phyloP scores from a whole-genome alignment of 208 protist genomes.

The Eutreptiella sp. region DNA sequence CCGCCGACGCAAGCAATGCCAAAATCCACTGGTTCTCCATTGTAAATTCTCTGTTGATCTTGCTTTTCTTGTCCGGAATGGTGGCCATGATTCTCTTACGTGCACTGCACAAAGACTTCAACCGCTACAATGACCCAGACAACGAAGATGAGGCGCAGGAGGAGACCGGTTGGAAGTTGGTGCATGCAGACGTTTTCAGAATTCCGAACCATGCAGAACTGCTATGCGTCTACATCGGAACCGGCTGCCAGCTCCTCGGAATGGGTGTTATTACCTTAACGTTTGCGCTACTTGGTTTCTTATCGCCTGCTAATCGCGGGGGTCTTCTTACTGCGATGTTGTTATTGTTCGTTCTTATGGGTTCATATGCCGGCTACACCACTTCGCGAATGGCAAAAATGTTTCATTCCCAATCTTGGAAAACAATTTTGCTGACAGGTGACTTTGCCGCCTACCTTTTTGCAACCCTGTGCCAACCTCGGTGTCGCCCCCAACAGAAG shows the following conservation, averaged over 20 bases:
- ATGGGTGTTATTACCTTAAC: constrained; percentile 45
- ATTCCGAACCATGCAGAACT: constrained; percentile 45
- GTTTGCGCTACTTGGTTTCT: constrained; percentile 70
- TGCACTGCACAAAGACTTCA: constrained; percentile 90
- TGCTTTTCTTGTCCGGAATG: constrained; percentile 87
- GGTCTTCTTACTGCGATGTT: constrained; percentile 25
- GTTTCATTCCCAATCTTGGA: constrained; percentile 30
- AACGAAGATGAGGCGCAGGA: constrained; percentile 11
- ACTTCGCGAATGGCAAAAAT: constrained; percentile 19
- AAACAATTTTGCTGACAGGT: constrained; percentile 28
- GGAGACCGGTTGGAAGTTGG: constrained; percentile 85
- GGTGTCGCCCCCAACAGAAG: too few relatives aligned
- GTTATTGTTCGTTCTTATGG: constrained; percentile 31
- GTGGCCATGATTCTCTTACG: constrained; percentile 90
- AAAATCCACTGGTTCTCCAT: constrained; percentile 90
- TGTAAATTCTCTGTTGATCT: constrained; percentile 85
- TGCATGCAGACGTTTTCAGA: constrained; percentile 75
- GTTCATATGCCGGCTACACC: constrained; percentile 15
- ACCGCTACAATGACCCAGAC: constrained; percentile 67
- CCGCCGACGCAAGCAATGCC: constrained; percentile 52
- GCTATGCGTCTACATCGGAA: constrained; percentile 54
- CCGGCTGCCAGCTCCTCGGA: constrained; percentile 58
- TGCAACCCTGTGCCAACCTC: too few relatives aligned
- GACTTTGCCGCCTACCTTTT: too few relatives aligned
- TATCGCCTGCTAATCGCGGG: constrained; percentile 62